Evolutionary conservation across 23 red algal species (phyloP).

Genomic region (Pyropia yezoensis): DNA sequence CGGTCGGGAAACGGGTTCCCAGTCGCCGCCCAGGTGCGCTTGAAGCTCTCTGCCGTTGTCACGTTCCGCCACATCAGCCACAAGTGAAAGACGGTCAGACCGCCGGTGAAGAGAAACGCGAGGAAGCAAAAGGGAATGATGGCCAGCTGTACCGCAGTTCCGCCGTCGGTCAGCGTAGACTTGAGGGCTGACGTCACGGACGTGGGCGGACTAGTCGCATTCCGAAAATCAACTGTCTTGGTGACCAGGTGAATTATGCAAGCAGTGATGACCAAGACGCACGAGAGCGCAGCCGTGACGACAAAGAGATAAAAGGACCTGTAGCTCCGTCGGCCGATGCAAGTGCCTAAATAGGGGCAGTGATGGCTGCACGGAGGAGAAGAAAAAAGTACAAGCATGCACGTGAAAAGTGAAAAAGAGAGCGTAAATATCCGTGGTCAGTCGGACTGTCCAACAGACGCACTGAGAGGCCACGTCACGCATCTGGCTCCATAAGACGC

Average conservation of each 20-base stretch:
- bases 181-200: conserved; percentile 28
- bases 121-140: conserved; percentile 61
- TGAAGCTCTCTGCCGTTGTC: conserved; percentile 87
- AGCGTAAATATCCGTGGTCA: too few species aligned
- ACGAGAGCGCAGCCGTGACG: conserved; percentile 22
- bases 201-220: conserved; percentile 10
- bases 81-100: conserved; percentile 73
- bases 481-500: too few species aligned
- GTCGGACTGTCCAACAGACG: too few species aligned
- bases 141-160: conserved; percentile 44
- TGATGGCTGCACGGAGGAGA: conserved; percentile 27
- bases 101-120: conserved; percentile 57
- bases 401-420: too few species aligned
- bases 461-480: too few species aligned
- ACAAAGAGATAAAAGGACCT: conserved; percentile 80
- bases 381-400: too few species aligned
- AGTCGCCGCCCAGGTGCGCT: conserved; percentile 4
- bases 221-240: conserved; percentile 28
- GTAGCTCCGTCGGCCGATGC: conserved; percentile 90
- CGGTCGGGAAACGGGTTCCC: too few species aligned
- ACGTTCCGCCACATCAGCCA: conserved; percentile 86
- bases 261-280: conserved; percentile 47
- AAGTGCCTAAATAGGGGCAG: conserved; percentile 86
- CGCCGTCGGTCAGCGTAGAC: conserved; percentile 21
- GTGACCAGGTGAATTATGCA: conserved; percentile 46